phyloP scores from a whole-genome alignment of 2,329 filamentous ascomycete genomes.

The Ascosphaera apis region DNA sequence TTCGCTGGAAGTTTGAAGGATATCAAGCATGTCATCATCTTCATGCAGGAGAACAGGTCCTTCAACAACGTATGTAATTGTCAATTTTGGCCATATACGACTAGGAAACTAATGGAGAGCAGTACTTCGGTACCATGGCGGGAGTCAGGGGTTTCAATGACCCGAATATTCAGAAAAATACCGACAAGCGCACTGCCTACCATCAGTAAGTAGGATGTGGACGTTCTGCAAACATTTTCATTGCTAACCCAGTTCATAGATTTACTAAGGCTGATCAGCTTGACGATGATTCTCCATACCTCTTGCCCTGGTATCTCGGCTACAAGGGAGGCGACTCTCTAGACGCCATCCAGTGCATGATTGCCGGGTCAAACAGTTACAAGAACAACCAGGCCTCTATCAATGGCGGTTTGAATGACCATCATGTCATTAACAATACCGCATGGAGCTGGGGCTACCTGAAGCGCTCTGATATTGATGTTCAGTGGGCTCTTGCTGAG shows the following conservation, averaged over 20 bases:
- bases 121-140: conserved; percentile 34
- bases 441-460: conserved; percentile 30
- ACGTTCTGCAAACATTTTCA: not conserved
- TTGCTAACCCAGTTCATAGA: not conserved
- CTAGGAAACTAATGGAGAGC: conserved; percentile 5
- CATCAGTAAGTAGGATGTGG: conserved; percentile 19
- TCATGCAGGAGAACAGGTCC: conserved; percentile 28
- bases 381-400: conserved; percentile 28
- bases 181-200: conserved; percentile 22
- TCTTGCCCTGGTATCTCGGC: conserved; percentile 33
- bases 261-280: not conserved
- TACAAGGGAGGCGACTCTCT: conserved; percentile 28
- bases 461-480: conserved; percentile 28
- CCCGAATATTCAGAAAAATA: conserved; percentile 30
- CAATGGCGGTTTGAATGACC: conserved; percentile 28
- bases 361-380: conserved; percentile 29
- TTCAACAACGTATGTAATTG: not conserved
- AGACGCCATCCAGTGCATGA: conserved; percentile 31
- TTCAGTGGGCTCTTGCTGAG: conserved; percentile 32
- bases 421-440: conserved; percentile 31
- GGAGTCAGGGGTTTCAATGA: conserved; percentile 32
- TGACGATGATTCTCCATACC: conserved; percentile 2
- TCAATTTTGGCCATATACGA: not conserved
- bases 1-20: conserved; percentile 23
- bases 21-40: conserved; percentile 33